Percentiles rank a stretch among this genome's conserved stretches.
Conservation (phyloP, 306 rosid species). For the Luffa aegyptiaca region DNA sequence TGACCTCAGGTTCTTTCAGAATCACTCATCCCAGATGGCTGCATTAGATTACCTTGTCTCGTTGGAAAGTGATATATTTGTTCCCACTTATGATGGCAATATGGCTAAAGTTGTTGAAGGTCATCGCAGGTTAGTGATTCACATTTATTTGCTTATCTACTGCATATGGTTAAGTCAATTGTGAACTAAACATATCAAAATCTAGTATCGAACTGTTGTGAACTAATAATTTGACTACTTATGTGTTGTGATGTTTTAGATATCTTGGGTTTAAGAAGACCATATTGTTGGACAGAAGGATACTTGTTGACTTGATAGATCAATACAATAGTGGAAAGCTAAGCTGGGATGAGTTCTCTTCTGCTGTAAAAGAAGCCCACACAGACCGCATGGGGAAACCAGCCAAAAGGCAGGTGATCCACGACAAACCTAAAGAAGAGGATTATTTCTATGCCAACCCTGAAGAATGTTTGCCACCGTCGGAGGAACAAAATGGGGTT, state of each 20-base stretch:
- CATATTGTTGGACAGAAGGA: constrained; percentile 15
- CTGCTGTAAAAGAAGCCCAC: constrained; percentile 29
- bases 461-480: constrained; percentile 31
- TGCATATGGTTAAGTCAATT: background rate
- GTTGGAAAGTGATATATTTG: constrained; percentile 70
- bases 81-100: constrained; percentile 80
- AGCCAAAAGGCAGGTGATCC: constrained; percentile 16
- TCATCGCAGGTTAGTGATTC: constrained; percentile 44
- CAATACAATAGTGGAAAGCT: constrained; percentile 22
- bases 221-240: background rate
- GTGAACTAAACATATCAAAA: background rate
- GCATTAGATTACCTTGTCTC: constrained; percentile 86
- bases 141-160: background rate
- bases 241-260: constrained; percentile 2
- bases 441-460: constrained; percentile 36
- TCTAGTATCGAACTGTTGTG: background rate
- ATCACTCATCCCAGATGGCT: constrained; percentile 84
- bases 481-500: background rate
- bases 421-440: constrained; percentile 31
- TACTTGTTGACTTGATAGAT: constrained; percentile 22
- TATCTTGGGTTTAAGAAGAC: constrained; percentile 30
- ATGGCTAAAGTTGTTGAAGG: constrained; percentile 92
- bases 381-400: constrained; percentile 26
- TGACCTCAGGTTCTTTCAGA: constrained; percentile 54
- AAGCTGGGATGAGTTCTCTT: constrained; percentile 32